These are phyloP conservation scores for Clonostachys rhizophaga DNA, from an alignment of 2,329 filamentous ascomycete species.

Conservation along the genomic window DNA sequence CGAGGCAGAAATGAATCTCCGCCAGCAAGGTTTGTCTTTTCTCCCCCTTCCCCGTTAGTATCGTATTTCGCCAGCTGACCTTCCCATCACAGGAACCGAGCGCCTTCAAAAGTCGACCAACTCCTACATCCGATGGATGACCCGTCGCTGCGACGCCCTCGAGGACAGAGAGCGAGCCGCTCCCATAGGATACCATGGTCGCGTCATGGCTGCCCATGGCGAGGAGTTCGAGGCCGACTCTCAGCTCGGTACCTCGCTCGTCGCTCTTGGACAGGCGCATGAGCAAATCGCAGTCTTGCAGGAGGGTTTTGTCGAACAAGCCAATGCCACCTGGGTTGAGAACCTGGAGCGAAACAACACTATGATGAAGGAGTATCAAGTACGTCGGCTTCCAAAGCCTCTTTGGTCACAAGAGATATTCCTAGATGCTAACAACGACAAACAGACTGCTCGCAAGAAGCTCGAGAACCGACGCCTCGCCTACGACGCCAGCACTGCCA, in stretches of 20 bases:
- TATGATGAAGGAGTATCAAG: conserved; percentile 98
- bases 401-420: neutral
- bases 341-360: conserved; percentile 84
- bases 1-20: conserved; percentile 84
- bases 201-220: conserved; percentile 82
- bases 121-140: conserved; percentile 81
- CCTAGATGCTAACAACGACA: neutral
- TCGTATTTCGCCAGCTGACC: neutral
- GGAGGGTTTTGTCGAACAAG: conserved; percentile 73
- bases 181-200: conserved; percentile 74
- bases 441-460: conserved; percentile 76
- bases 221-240: conserved; percentile 91
- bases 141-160: conserved; percentile 70
- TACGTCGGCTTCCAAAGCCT: conserved; percentile 30
- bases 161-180: conserved; percentile 87
- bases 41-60: neutral
- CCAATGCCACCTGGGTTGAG: conserved; percentile 82
- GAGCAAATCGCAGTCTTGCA: conserved; percentile 83
- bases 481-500: conserved; percentile 83
- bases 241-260: conserved; percentile 84
- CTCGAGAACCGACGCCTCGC: conserved; percentile 84
- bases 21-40: conserved; percentile 71
- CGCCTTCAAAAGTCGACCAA: conserved; percentile 83
- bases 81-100: conserved; percentile 66
- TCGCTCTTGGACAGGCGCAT: conserved; percentile 76